Evolutionary conservation across 805 yeast species (phyloP), one percentile per base, ranked within the genome.

Genomic region (Kuraishia borneana): DNA sequence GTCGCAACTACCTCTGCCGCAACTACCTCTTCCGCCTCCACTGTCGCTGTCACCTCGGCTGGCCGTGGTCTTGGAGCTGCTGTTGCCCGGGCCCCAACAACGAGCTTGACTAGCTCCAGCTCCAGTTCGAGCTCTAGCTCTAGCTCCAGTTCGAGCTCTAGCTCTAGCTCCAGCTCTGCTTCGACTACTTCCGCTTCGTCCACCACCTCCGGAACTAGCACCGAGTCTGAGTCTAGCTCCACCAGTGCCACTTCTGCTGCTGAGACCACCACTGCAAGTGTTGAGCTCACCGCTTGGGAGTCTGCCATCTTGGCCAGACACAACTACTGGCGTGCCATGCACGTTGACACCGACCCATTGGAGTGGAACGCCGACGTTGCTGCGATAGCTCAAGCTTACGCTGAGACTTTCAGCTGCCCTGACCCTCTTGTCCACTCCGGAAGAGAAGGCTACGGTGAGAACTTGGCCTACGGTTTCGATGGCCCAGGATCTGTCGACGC

Each of bases 401-500:
- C 85, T 21, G 63, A 62, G 31, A 36, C 54, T 21, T 68, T 69
- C 46, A 66, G 64, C 32, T 76, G 83, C 49, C 70, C 76, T 6
- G 84, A 81, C 42, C 55, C 61, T 35, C 61, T 81, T 43, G 54
- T 65, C 13, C 89, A 82, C 56, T 75, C 85, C 16, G 62, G 66
- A 25, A 17, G 10, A 3, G 10, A 18, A n/a, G 77, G 82, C 25
- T 77, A 76, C 51, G 92, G 92, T 59, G 89, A 82, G 53, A 82
- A 82, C 59, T 63, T 82, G 43, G 88, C 87, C 13, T 68, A 74
- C 27, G 89, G 85, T 40, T 78, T 66, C 55, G 43, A 66, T 46
- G 67, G 67, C 43, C 53, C 65, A 9, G 75, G 71, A 21, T 48
- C 63, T 20, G 81, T 79, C 26, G 78, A 76, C 39, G 75, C 80